Evolutionary conservation across 805 yeast genomes (phyloP).

Genomic region (Hanseniaspora thailandica): DNA sequence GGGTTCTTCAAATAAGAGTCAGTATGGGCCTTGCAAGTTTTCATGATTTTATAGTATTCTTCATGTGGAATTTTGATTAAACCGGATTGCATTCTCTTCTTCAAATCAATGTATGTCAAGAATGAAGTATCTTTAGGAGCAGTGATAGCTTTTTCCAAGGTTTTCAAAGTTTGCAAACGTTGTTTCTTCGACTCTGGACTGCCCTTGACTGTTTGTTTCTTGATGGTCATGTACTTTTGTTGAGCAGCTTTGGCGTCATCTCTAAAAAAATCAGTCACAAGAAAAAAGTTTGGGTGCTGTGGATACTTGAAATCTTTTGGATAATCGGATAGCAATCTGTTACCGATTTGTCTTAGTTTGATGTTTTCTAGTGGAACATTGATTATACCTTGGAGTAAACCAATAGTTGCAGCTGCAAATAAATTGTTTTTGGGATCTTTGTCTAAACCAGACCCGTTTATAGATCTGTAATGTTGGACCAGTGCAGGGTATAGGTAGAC

Average conservation of each 20-base stretch:
- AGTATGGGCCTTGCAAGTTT: neutral
- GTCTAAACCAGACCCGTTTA: conserved; percentile 34
- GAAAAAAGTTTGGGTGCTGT: conserved; percentile 22
- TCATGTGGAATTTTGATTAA: neutral
- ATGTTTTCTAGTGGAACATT: conserved; percentile 86
- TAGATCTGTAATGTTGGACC: neutral
- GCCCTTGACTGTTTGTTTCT: neutral
- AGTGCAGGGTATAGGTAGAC: conserved; percentile 21
- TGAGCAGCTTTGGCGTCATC: conserved; percentile 15
- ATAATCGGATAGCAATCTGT: conserved; percentile 31
- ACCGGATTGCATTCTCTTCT: neutral
- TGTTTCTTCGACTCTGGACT: neutral
- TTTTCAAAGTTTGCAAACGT: too few relatives aligned
- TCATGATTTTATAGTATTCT: neutral
- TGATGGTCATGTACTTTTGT: neutral
- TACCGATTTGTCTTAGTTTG: conserved; percentile 70
- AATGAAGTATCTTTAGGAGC: neutral
- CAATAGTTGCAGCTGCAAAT: conserved; percentile 76
- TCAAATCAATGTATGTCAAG: neutral
- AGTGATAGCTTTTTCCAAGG: neutral
- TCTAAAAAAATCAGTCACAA: conserved; percentile 20
- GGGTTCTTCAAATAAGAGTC: neutral
- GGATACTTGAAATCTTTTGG: conserved; percentile 23
- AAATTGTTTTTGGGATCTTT: conserved; percentile 63
- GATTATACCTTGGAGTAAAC: conserved; percentile 66